Percentiles rank a stretch among this genome's conserved stretches.
Evolutionary conservation across 208 protist species (phyloP).

Genomic region (Leishmania tropica): DNA sequence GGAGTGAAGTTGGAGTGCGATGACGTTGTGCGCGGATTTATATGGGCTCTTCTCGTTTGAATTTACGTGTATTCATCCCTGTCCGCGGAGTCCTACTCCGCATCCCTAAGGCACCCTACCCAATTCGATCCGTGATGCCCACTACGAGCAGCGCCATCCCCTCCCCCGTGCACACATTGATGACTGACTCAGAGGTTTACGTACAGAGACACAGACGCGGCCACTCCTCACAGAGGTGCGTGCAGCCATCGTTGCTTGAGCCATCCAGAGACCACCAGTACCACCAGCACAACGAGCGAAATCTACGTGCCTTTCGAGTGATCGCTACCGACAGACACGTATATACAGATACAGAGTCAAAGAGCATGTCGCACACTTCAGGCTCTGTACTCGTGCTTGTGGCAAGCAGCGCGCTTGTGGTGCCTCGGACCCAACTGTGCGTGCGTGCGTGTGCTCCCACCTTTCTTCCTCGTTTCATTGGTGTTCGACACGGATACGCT

Average conservation of each 20-base stretch:
- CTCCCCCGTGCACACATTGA: background rate
- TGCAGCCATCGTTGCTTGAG: background rate
- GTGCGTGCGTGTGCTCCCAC: background rate
- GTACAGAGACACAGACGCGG: background rate
- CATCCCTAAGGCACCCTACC: background rate
- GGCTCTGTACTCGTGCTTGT: too few species aligned
- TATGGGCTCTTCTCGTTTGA: background rate
- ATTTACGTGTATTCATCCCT: background rate
- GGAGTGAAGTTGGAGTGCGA: background rate
- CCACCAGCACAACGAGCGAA: background rate
- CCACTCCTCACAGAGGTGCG: background rate
- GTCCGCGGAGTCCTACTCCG: background rate
- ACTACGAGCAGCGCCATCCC: background rate
- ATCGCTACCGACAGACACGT: background rate
- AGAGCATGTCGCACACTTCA: background rate
- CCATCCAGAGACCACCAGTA: background rate
- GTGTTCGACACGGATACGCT: background rate
- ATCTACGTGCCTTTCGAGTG: background rate
- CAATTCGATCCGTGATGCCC: background rate
- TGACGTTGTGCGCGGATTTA: background rate
- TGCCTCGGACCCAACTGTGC: background rate
- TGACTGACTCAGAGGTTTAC: background rate
- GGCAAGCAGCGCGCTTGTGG: background rate
- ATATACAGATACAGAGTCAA: background rate
- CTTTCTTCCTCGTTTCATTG: background rate